phyloP scores from a whole-genome alignment of 768 basidiomycete genomes.

The Suillus luteus region DNA sequence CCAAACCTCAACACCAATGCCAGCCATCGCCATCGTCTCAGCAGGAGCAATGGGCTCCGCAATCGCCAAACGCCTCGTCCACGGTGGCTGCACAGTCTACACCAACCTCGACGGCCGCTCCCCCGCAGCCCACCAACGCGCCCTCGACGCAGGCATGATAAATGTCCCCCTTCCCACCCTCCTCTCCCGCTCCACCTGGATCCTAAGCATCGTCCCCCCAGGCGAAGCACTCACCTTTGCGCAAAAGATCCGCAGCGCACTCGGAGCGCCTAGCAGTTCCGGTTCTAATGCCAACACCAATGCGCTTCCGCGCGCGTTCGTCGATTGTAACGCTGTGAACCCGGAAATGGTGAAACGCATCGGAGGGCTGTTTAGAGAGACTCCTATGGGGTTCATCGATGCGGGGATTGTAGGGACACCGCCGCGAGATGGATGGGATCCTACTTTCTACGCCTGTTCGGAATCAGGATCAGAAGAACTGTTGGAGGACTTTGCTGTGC shows the following conservation, averaged over 20 bases:
- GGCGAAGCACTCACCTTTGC: constrained; percentile 47
- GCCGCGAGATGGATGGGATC: constrained; percentile 46
- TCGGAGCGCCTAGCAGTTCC: not conserved
- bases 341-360: constrained; percentile 49
- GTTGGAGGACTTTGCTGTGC: constrained; percentile 39
- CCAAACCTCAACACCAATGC: constrained; percentile 7
- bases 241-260: constrained; percentile 18
- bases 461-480: constrained; percentile 22
- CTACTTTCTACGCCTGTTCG: constrained; percentile 54
- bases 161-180: constrained; percentile 39
- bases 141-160: constrained; percentile 50
- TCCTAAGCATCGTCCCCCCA: constrained; percentile 58
- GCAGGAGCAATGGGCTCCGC: constrained; percentile 62
- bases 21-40: constrained; percentile 47
- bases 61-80: constrained; percentile 45
- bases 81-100: constrained; percentile 49
- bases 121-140: constrained; percentile 45
- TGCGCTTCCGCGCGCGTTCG: constrained; percentile 36
- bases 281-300: not conserved
- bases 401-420: constrained; percentile 58
- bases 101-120: constrained; percentile 56
- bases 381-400: constrained; percentile 46
- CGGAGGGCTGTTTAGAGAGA: constrained; percentile 40
- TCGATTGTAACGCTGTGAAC: constrained; percentile 60
- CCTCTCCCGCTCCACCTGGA: constrained; percentile 34